Evolutionary conservation across 208 protist genomes (phyloP).

Genomic region (Wallacemonas rigidus): DNA sequence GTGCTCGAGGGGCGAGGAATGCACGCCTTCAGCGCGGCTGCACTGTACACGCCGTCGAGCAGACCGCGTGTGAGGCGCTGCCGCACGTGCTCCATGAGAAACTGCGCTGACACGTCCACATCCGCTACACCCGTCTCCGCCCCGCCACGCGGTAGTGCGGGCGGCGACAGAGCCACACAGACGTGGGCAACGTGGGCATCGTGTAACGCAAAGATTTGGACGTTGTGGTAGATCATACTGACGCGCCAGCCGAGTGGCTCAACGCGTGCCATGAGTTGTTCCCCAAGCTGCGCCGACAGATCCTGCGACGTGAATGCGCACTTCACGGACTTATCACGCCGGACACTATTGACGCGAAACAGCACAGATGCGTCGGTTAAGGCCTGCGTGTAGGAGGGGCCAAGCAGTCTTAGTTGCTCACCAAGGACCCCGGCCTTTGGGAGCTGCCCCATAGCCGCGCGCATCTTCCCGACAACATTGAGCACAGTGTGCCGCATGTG

Average conservation of each 20-base stretch:
- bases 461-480: slow-evolving; percentile 19
- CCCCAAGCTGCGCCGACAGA: slow-evolving; percentile 38
- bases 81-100: slow-evolving; percentile 36
- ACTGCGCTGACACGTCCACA: slow-evolving; percentile 20
- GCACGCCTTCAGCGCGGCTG: slow-evolving; percentile 26
- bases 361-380: slow-evolving; percentile 24
- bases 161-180: slow-evolving; percentile 31
- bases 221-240: slow-evolving; percentile 56
- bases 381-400: background rate
- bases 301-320: slow-evolving; percentile 36
- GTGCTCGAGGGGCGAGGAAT: slow-evolving; percentile 32
- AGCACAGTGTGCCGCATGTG: slow-evolving; percentile 20
- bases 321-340: slow-evolving; percentile 29
- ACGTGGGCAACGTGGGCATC: slow-evolving; percentile 30
- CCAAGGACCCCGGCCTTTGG: no score
- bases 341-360: slow-evolving; percentile 41
- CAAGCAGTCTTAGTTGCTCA: background rate
- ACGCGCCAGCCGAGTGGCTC: slow-evolving; percentile 32
- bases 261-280: slow-evolving; percentile 28
- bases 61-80: slow-evolving; percentile 34
- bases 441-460: background rate
- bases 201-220: slow-evolving; percentile 46
- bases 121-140: slow-evolving; percentile 21
- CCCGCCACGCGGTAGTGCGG: slow-evolving; percentile 40
- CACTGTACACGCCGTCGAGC: background rate